A percentile compares a stretch with the other conserved stretches of the same genome.
phyloP scores from a whole-genome alignment of 2,329 filamentous ascomycete species.

The Aaosphaeria pasadenensis region DNA sequence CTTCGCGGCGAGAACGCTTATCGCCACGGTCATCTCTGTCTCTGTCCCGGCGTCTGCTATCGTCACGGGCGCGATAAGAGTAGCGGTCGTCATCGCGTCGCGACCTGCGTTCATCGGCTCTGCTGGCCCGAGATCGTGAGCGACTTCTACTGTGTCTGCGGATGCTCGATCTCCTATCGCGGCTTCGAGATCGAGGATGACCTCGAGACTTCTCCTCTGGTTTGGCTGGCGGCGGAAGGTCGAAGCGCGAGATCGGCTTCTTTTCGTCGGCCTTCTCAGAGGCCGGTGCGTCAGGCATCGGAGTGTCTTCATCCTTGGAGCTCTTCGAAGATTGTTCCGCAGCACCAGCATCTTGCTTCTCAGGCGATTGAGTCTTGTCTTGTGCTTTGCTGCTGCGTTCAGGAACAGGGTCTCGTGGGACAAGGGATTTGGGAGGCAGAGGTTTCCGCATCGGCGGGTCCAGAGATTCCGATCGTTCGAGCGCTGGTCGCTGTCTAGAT shows the following conservation, averaged over 20 bases:
- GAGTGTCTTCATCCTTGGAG: constrained; percentile 2
- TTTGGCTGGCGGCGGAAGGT: constrained; percentile 19
- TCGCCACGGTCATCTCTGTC: constrained; percentile 17
- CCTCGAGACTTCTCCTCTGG: constrained; percentile 21
- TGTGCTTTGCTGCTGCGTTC: constrained; percentile 11
- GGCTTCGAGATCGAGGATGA: constrained; percentile 29
- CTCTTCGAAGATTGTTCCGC: constrained; percentile 16
- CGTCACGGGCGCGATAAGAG: constrained; percentile 15
- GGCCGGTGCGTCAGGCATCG: constrained; percentile 25
- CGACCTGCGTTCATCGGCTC: constrained; percentile 15
- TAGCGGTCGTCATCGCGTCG: constrained; percentile 12
- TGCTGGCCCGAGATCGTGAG: constrained; percentile 31
- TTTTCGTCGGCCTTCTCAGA: constrained; percentile 12
- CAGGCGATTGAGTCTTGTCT: neutral
- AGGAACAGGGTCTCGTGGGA: constrained; percentile 30
- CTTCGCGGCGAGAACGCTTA: constrained; percentile 22
- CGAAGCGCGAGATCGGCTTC: constrained; percentile 19
- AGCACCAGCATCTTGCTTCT: constrained; percentile 26
- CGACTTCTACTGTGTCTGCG: constrained; percentile 28
- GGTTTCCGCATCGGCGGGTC: constrained; percentile 38
- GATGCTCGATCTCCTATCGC: constrained; percentile 17
- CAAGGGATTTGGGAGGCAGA: constrained; percentile 33
- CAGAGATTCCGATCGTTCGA: constrained; percentile 37
- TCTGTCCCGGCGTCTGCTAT: constrained; percentile 19
- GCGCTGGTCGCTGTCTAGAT: constrained; percentile 30